Evolutionary conservation across 345 rosid genomes (phyloP).

Genomic region (Gossypium anomalum): DNA sequence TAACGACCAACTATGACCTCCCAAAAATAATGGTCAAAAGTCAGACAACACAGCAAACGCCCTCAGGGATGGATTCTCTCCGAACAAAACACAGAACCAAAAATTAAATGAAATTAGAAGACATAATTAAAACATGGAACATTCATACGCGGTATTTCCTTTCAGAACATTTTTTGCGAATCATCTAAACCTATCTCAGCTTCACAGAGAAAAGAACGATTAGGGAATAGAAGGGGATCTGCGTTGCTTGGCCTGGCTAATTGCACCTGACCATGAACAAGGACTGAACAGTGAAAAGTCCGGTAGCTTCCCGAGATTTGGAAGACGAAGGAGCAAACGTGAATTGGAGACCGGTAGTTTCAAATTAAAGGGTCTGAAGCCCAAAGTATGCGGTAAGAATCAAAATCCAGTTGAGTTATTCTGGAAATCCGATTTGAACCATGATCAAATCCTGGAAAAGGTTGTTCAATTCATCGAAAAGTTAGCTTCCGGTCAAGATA

Average conservation of each 20-base stretch:
- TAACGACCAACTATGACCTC: neutral
- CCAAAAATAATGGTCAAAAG: neutral
- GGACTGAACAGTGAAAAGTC: constrained; percentile 25
- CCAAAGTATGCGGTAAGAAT: neutral
- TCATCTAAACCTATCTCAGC: constrained; percentile 1
- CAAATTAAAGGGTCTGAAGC: constrained; percentile 16
- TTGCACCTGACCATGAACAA: constrained; percentile 16
- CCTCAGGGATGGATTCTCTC: constrained; percentile 8
- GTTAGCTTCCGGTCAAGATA: constrained; percentile 4
- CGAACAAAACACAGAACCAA: constrained; percentile 13
- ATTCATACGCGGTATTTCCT: neutral
- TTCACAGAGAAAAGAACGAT: neutral
- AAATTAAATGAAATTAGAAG: neutral
- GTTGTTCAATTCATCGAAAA: constrained; percentile 41
- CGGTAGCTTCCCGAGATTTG: constrained; percentile 21
- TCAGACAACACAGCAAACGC: neutral
- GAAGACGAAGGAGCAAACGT: constrained; percentile 8
- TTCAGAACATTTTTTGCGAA: constrained; percentile 9
- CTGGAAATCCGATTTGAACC: constrained; percentile 6
- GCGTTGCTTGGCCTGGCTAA: neutral
- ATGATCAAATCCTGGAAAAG: constrained; percentile 34
- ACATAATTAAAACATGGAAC: neutral
- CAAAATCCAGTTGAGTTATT: neutral
- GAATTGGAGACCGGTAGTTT: neutral
- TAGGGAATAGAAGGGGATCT: neutral